Percentiles rank a stretch among this genome's conserved stretches.
Conservation (phyloP, 257 asterid genomes). For the Fraxinus cuspidata region DNA sequence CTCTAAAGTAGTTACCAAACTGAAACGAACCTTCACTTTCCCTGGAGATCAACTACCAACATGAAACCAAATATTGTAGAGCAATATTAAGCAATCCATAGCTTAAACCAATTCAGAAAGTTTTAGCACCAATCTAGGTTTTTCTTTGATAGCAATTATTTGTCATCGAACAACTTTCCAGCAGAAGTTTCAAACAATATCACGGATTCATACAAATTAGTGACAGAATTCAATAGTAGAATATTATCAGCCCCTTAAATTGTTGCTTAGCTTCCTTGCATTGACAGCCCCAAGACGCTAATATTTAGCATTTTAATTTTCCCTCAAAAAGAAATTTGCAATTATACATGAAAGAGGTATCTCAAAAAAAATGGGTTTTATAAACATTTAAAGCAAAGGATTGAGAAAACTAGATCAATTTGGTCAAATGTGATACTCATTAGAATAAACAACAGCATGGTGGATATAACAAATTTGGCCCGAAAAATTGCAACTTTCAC, state of each 20-base stretch:
- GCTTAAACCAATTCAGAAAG: not conserved
- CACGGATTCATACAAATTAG: not conserved
- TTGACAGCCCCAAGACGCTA: not conserved
- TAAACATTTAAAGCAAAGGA: not conserved
- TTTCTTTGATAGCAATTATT: not conserved
- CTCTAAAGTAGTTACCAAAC: conserved; percentile 65
- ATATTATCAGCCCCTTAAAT: not conserved
- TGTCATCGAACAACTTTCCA: not conserved
- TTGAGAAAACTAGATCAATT: too few relatives aligned
- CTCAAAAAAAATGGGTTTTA: not conserved
- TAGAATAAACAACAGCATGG: not conserved
- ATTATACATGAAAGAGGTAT: not conserved
- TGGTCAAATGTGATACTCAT: not conserved
- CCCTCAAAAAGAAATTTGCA: not conserved
- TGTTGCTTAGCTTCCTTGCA: conserved; percentile 15
- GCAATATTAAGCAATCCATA: not conserved
- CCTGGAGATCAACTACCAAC: conserved; percentile 43
- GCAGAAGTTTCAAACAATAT: not conserved
- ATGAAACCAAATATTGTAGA: conserved; percentile 8
- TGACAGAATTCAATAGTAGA: not conserved
- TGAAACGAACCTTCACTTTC: conserved; percentile 90
- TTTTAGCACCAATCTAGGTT: not conserved
- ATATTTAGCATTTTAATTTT: not conserved
- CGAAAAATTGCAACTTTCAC: not conserved
- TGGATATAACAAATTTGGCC: not conserved